Evolutionary conservation across 192 early-diverging fungal genomes (phyloP), one percentile per base, ranked within the genome.

Genomic region (Helicostylum pulchrum): DNA sequence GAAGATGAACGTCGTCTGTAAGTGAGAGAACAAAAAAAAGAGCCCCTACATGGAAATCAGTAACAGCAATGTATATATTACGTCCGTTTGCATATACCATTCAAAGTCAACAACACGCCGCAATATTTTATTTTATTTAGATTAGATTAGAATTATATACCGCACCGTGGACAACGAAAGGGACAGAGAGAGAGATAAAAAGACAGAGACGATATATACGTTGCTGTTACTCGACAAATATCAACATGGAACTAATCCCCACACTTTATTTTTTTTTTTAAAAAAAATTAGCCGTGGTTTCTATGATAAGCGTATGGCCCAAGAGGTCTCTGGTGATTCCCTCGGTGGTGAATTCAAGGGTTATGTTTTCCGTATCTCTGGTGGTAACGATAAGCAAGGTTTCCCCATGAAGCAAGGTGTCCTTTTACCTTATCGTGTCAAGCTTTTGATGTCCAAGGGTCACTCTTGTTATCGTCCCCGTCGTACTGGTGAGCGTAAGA

Each of bases 341-440:
- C 81, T 99, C 73, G 94, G 96, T 69, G 96, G 97, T 74, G 96
- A 99, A 82, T 99, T 95, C 93, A 99, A 99, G 89, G 97, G 97
- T 70, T 99, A 97, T 86, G 90, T 97, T 73, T 95, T 99, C 90
- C 94, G 93, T 73, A 95, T 99, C 81, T 92, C 94, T 64, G 97
- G 97, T 77, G 97, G 97, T 73, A 97, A 99, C 89, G 97, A 99
- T 87, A 99, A 99, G 89, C 92, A 94, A 82, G 92, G 92, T 80
- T 99, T 99, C 93, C 97, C 97, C 67, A 99, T 99, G 97, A 99
- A 97, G 90, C 97, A 99, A 87, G 97, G 97, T 93, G 92, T 99
- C 48, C 76, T 83, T 70, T 71, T 85, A 52, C 85, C 83, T 46
- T 70, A 80, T 75, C 90, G 90, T 83, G 88, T 89, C 69, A 84